A percentile compares a stretch with the other conserved stretches of the same genome.
These are phyloP conservation scores for Leccinum aurantiacum DNA, from an alignment of 768 basidiomycete species.

Conservation along the genomic window DNA sequence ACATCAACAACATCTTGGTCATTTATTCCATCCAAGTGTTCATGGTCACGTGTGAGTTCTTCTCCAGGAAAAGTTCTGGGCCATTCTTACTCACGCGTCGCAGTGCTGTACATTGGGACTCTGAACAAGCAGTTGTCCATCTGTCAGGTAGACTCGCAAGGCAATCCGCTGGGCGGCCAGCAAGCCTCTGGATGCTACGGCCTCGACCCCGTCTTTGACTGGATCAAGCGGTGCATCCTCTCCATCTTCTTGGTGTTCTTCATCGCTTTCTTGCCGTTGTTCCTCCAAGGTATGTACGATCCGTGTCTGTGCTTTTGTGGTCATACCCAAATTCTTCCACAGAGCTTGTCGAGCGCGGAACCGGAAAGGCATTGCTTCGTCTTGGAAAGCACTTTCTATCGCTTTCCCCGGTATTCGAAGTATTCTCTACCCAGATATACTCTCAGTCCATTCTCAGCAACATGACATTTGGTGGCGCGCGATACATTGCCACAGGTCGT, in stretches of 20 bases:
- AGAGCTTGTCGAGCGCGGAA: conserved; percentile 97
- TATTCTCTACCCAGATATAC: conserved; percentile 98
- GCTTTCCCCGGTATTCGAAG: conserved; percentile 95
- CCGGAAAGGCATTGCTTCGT: conserved; percentile 91
- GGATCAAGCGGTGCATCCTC: conserved; percentile 95
- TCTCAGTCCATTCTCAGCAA: conserved; percentile 96
- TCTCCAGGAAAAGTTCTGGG: background rate
- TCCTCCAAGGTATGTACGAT: conserved; percentile 76
- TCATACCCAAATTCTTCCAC: conserved; percentile 8
- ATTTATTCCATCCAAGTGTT: conserved; percentile 98
- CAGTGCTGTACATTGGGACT: conserved; percentile 93
- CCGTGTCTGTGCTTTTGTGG: background rate
- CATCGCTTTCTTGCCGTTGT: conserved; percentile 94
- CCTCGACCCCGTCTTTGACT: conserved; percentile 93
- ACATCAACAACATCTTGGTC: conserved; percentile 99
- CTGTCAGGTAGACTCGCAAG: conserved; percentile 80
- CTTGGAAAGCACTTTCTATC: conserved; percentile 97
- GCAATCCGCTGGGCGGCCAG: conserved; percentile 80
- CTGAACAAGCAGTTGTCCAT: conserved; percentile 91
- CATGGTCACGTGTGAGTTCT: conserved; percentile 84
- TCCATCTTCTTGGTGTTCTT: conserved; percentile 99
- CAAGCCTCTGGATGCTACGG: conserved; percentile 83
- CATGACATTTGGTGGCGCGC: conserved; percentile 70
- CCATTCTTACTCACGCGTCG: conserved; percentile 11
- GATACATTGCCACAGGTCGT: conserved; percentile 98